Evolutionary conservation across 352 stramenopile genomes (phyloP).

Genomic region (Pythium pyrilobum): DNA sequence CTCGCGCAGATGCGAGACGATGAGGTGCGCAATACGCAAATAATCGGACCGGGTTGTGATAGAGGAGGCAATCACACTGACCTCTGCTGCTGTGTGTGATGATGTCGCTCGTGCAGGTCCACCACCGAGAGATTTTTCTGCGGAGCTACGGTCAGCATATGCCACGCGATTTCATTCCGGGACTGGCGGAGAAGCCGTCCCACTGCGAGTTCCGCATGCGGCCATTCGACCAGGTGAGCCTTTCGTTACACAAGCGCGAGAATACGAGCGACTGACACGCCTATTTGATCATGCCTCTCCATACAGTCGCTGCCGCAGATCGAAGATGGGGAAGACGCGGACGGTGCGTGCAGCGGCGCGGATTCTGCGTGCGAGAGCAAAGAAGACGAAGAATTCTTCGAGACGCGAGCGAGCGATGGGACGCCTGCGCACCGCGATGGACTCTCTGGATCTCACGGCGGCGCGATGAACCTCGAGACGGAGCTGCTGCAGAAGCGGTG

Average conservation of each 20-base stretch:
- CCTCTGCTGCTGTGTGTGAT: conserved; percentile 7
- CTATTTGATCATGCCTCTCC: neutral
- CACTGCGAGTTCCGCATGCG: conserved; percentile 87
- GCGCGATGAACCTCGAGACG: conserved; percentile 21
- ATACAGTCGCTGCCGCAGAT: conserved; percentile 58
- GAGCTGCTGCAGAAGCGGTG: conserved; percentile 64
- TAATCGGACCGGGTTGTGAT: too few species aligned
- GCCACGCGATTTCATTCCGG: conserved; percentile 74
- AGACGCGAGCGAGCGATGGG: conserved; percentile 11
- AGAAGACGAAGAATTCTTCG: conserved; percentile 21
- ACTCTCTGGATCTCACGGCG: neutral
- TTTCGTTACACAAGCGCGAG: neutral
- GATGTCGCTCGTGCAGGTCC: conserved; percentile 27
- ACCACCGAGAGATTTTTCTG: conserved; percentile 72
- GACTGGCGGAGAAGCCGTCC: conserved; percentile 80
- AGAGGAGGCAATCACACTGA: too few species aligned
- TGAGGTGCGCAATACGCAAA: conserved; percentile 31
- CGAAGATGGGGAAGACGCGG: conserved; percentile 24
- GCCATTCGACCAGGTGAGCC: conserved; percentile 63
- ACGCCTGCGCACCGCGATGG: neutral
- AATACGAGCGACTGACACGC: neutral
- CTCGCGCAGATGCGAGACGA: conserved; percentile 76
- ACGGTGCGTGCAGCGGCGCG: neutral
- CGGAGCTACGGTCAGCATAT: conserved; percentile 74
- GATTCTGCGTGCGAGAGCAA: conserved; percentile 13